Evolutionary conservation across 1,139 yeast species (phyloP), one percentile per base, ranked within the genome.

Genomic region (Arxiozyma telluris): DNA sequence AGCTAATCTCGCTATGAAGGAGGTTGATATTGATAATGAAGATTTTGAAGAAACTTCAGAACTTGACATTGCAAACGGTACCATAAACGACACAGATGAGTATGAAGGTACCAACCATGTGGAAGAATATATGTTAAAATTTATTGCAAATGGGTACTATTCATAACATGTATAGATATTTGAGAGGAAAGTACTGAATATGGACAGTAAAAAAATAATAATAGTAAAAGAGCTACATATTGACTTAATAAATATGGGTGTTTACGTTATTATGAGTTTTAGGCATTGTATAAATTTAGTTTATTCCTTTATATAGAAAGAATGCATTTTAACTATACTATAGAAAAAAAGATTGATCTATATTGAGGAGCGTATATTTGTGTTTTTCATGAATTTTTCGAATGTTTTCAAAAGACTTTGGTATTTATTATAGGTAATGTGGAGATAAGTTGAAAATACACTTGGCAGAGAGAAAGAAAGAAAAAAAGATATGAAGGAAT

Each of bases 61-160:
- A 46, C 30, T n/a, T 22, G 49, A 23, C 5, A 15, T 18, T 15
- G 86, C 82, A 46, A 70, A 58, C 11, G 58, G 99, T 58, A 94
- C 39, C 3, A 12, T n/a, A 34, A 34, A 34, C 2, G n/a, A 34
- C 6, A 34, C 12, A 34, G 85, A 79, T 55, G 89, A 83, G 53
- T 89, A 81, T 57, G 93, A 84, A 53, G 95, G 82, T 43, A 79
- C 87, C 53, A 96, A 96, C 6, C 96, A 90, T 69, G 80, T 93
- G 55, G 98, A 94, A 68, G 98, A 94, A 76, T 94, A 91, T 71
- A 94, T 94, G 98, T 81, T 94, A 60, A 76, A 91, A 57, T 88
- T 81, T 66, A 87, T 94, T 57, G 94, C 96, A 56, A 84, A 84
- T 56, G 96, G 96, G 0, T 81, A 75, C 65, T 87, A 82, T 64